phyloP scores from a whole-genome alignment of 1,284 basidiomycete genomes.

The Pyrrhoderma noxium region DNA sequence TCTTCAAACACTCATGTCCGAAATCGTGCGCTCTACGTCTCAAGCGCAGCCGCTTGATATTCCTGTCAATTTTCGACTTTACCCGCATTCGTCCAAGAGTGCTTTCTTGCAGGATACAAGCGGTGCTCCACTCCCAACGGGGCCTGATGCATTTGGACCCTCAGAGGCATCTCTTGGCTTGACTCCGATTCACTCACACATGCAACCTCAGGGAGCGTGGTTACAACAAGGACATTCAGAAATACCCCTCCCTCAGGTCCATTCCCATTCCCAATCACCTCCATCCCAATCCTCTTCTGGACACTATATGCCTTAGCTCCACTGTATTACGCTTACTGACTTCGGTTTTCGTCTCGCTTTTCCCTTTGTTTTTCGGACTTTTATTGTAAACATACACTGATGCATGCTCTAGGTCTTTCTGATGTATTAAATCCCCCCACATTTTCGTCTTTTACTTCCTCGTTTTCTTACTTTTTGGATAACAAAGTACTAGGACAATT shows the following conservation, averaged over 20 bases:
- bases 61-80: slow-evolving; percentile 53
- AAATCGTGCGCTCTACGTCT: slow-evolving; percentile 73
- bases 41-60: slow-evolving; percentile 72
- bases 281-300: slow-evolving; percentile 12
- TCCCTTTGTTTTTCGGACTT: neutral
- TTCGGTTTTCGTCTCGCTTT: neutral
- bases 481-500: too few relatives aligned
- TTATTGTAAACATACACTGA: too few relatives aligned
- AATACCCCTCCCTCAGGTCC: too few relatives aligned
- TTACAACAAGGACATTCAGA: neutral
- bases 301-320: slow-evolving; percentile 7
- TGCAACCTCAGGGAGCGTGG: neutral
- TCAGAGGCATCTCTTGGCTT: slow-evolving; percentile 8
- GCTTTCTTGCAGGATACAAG: slow-evolving; percentile 35
- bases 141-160: slow-evolving; percentile 2
- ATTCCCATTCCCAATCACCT: slow-evolving; percentile 13
- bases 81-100: slow-evolving; percentile 65
- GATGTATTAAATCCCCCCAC: too few relatives aligned
- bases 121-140: slow-evolving; percentile 14
- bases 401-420: too few relatives aligned
- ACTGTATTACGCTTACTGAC: neutral
- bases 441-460: too few relatives aligned
- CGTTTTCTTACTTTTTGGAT: too few relatives aligned
- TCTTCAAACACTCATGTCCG: slow-evolving; percentile 75
- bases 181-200: slow-evolving; percentile 11